phyloP scores from a whole-genome alignment of 768 basidiomycete genomes.

The Phallus indusiatus region DNA sequence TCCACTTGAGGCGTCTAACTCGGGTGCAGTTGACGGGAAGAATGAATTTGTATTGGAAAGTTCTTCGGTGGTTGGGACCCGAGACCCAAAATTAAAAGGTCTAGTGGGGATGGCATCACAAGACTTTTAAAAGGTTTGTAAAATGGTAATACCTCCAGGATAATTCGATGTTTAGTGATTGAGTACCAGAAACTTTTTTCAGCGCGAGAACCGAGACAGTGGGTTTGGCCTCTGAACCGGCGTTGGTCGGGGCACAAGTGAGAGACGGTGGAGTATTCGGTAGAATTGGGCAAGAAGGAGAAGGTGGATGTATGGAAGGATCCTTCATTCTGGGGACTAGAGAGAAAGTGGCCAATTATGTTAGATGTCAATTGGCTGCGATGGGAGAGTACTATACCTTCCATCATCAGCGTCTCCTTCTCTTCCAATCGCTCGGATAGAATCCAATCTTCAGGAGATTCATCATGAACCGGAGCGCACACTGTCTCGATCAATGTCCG shows the following conservation, averaged over 20 bases:
- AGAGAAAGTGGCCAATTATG: too few species aligned
- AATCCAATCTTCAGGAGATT: constrained; percentile 31
- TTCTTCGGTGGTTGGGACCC: constrained; percentile 25
- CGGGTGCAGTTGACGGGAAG: not conserved
- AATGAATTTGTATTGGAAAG: constrained; percentile 19
- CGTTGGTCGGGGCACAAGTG: not conserved
- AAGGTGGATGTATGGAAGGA: constrained; percentile 39
- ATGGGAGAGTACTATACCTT: constrained; percentile 31
- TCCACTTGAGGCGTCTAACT: not conserved
- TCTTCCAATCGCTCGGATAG: constrained; percentile 49
- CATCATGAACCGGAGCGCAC: constrained; percentile 19
- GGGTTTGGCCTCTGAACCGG: not conserved
- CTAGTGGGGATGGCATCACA: constrained; percentile 15
- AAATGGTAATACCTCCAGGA: constrained; percentile 48
- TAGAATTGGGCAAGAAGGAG: constrained; percentile 15
- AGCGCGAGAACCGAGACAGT: constrained; percentile 25
- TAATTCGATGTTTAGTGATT: constrained; percentile 48
- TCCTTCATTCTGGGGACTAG: constrained; percentile 48
- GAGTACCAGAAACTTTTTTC: constrained; percentile 48
- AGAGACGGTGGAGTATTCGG: not conserved
- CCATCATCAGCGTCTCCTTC: constrained; percentile 42
- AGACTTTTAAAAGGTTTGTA: constrained; percentile 5
- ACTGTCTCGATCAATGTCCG: constrained; percentile 12
- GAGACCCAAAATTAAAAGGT: constrained; percentile 38
- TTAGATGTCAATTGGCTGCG: too few species aligned